Evolutionary conservation across 2,329 filamentous ascomycete species (phyloP), one percentile per base, ranked within the genome.

Genomic region (Teratosphaeria nubilosa): DNA sequence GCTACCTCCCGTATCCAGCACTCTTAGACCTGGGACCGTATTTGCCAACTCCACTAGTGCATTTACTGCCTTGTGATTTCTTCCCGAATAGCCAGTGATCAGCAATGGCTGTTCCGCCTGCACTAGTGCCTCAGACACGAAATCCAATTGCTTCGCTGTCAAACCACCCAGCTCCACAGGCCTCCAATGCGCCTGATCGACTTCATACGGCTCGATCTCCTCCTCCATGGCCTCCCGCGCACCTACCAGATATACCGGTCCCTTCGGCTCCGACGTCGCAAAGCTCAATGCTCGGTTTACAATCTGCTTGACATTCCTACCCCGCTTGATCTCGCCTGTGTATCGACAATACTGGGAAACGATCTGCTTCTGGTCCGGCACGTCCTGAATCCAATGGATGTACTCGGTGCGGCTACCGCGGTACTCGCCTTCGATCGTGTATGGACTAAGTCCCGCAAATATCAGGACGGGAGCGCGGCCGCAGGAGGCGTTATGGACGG

Each of bases 271-370:
- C 30, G 85, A 89, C 53, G 77, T 87, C 0, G 90, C 89, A 68
- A 94, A 95, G 65, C 90, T 88, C 58, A 95, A 72, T 0, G 90
- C 90, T 1, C 90, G 85, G 69, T 90, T 90, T 60, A 95, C 88
- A 75, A 95, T 86, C 75, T 95, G 90, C 78, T 95, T 95, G 60
- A 95, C 83, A 67, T 95, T 95, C 68, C 82, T 82, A 16, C 89
- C 90, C 2, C 87, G 86, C 75, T 91, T 91, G 72, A 95, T 85
- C 75, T 95, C 91, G 3, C 80, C 89, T 0, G 86, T 76, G 68
- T 94, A 95, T 10, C 90, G 82, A 70, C 91, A 95, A 73, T 95
- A 95, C 75, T 95, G 90, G 0, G 82, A 78, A 3, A 95, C 77
- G 59, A 95, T 91, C 66, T 85, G 81, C 70, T 87, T 89, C 71